These are phyloP conservation scores for Claviceps paspali DNA, from an alignment of 2,329 filamentous ascomycete species.

Conservation along the genomic window DNA sequence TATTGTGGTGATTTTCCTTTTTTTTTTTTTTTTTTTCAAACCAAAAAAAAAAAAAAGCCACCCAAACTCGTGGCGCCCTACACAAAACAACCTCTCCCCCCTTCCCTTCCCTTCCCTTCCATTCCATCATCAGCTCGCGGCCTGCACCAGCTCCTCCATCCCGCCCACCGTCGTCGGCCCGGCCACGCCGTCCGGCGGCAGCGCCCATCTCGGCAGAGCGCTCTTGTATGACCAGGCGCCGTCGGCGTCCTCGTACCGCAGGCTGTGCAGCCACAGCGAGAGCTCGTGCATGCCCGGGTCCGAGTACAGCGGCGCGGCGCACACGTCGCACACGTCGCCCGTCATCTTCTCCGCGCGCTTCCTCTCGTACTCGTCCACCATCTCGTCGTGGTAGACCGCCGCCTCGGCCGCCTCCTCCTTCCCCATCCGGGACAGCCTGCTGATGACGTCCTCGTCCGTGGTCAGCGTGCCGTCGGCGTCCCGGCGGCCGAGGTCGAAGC, in stretches of 20 bases:
- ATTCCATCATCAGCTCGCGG: too few relatives aligned
- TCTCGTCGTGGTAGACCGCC: conserved; percentile 83
- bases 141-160: conserved; percentile 43
- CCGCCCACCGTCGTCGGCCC: conserved; percentile 56
- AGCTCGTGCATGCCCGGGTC: conserved; percentile 85
- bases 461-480: conserved; percentile 52
- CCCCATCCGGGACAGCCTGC: conserved; percentile 73
- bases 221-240: conserved; percentile 83
- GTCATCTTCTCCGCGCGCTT: conserved; percentile 88
- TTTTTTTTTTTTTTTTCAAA: too few relatives aligned
- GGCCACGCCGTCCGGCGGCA: conserved; percentile 57
- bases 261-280: conserved; percentile 83
- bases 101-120: too few relatives aligned
- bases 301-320: conserved; percentile 78
- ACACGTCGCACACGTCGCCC: conserved; percentile 65
- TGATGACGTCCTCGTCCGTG: conserved; percentile 80
- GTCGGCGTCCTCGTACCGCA: conserved; percentile 70
- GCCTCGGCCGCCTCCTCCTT: conserved; percentile 87
- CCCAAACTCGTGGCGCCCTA: too few relatives aligned
- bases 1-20: too few relatives aligned
- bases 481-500: conserved; percentile 55
- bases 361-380: conserved; percentile 82
- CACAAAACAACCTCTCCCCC: too few relatives aligned
- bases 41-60: too few relatives aligned
- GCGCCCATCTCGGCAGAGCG: conserved; percentile 69